Conservation (phyloP, 306 rosid genomes). For the Boehmeria nivea region DNA sequence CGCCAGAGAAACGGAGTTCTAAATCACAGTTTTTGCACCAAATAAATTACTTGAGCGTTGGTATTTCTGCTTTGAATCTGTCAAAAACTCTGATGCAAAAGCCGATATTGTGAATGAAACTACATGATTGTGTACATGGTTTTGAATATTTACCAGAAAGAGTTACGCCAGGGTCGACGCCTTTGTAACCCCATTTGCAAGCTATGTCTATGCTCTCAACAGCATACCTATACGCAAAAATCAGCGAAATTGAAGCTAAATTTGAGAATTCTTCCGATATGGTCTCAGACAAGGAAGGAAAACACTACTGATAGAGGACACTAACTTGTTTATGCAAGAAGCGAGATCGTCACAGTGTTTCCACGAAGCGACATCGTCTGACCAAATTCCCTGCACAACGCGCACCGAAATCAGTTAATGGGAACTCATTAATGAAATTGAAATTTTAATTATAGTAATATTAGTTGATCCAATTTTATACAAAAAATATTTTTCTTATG, state of each 20-base stretch:
- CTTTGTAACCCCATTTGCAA: slow-evolving; percentile 87
- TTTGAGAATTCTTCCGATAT: neutral
- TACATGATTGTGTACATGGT: neutral
- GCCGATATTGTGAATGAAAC: too few relatives aligned
- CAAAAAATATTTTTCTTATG: too few relatives aligned
- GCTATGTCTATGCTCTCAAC: slow-evolving; percentile 77
- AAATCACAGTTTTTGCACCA: too few relatives aligned
- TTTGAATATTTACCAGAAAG: slow-evolving; percentile 39
- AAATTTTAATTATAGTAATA: neutral
- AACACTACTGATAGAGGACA: too few relatives aligned
- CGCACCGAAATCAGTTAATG: slow-evolving; percentile 3
- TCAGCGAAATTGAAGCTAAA: neutral
- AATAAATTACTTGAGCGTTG: too few relatives aligned
- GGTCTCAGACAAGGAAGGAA: neutral
- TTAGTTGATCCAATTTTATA: too few relatives aligned
- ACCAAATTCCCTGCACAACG: slow-evolving; percentile 82
- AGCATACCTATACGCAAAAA: slow-evolving; percentile 53
- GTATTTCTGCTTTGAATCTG: too few relatives aligned
- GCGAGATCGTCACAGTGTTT: slow-evolving; percentile 47
- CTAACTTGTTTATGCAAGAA: slow-evolving; percentile 59
- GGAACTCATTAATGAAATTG: neutral
- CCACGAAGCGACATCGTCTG: slow-evolving; percentile 74
- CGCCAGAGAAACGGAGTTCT: too few relatives aligned
- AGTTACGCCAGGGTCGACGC: slow-evolving; percentile 52
- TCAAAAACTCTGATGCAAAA: too few relatives aligned